Evolutionary conservation across 176 grass and related monocot species (phyloP).

Genomic region (Elymus sibiricus): DNA sequence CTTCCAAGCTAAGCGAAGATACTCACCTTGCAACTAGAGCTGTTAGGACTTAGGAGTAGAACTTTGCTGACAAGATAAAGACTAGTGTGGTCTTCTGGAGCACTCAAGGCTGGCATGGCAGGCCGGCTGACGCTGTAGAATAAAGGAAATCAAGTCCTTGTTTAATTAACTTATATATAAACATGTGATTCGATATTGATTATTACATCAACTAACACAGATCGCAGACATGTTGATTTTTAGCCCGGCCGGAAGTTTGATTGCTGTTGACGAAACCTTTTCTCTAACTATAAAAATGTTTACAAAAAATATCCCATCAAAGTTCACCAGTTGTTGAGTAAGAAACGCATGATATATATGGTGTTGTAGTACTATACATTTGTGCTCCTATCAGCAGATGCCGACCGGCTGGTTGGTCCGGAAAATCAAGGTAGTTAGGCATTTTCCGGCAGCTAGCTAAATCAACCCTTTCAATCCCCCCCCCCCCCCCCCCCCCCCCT

Average conservation of each 20-base stretch:
- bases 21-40: not conserved
- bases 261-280: not conserved
- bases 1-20: not conserved
- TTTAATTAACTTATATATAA: not conserved
- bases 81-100: not conserved
- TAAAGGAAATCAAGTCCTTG: not conserved
- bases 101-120: not conserved
- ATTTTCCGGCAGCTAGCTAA: slow-evolving; percentile 35
- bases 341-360: not conserved
- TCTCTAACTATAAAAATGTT: not conserved
- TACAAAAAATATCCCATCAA: no score
- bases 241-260: not conserved
- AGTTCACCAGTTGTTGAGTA: not conserved
- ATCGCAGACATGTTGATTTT: not conserved
- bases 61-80: not conserved
- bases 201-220: not conserved
- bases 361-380: not conserved
- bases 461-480: not conserved
- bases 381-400: not conserved
- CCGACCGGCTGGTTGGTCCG: slow-evolving; percentile 15
- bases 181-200: not conserved
- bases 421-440: slow-evolving; percentile 37
- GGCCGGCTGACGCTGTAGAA: not conserved
- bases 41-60: not conserved
- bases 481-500: not conserved